Conservation (phyloP, 805 yeast genomes). For the Dipodascus albidus region DNA sequence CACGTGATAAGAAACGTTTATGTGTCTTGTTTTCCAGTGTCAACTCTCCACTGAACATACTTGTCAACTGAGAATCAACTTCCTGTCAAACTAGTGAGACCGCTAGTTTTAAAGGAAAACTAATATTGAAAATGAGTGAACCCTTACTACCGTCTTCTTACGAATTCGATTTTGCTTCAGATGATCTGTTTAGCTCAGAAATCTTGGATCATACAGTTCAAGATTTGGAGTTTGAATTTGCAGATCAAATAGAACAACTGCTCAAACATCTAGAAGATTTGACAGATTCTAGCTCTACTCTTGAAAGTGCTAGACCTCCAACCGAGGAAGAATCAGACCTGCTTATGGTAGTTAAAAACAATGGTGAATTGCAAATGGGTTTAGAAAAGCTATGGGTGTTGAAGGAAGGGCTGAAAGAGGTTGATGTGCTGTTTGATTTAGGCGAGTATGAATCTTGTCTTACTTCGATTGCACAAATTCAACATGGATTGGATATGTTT, state of each 20-base stretch:
- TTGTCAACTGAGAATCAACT: too few species aligned
- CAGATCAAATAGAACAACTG: not conserved
- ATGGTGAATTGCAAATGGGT: conserved; percentile 4
- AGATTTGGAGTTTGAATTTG: not conserved
- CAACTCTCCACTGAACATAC: too few species aligned
- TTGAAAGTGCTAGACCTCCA: conserved; percentile 1
- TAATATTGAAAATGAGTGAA: not conserved
- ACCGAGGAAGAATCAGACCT: conserved; percentile 7
- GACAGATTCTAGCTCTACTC: not conserved
- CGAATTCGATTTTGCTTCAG: not conserved
- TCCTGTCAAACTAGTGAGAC: too few species aligned
- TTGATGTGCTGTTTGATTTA: conserved; percentile 10
- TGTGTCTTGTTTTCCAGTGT: too few species aligned
- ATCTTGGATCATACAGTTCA: not conserved
- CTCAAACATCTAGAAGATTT: not conserved
- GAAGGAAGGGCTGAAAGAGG: conserved; percentile 14
- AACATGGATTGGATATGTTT: conserved; percentile 8
- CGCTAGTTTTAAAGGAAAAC: too few species aligned
- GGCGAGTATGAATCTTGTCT: conserved; percentile 13
- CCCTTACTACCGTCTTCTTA: not conserved
- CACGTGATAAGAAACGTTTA: too few species aligned
- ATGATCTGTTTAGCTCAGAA: not conserved
- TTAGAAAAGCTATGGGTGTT: conserved; percentile 15
- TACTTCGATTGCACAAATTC: conserved; percentile 9
- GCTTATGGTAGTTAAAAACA: conserved; percentile 3